Evolutionary conservation across 73 alveolate genomes (phyloP), one percentile per base, ranked within the genome.

Genomic region (Breviolum minutum): DNA sequence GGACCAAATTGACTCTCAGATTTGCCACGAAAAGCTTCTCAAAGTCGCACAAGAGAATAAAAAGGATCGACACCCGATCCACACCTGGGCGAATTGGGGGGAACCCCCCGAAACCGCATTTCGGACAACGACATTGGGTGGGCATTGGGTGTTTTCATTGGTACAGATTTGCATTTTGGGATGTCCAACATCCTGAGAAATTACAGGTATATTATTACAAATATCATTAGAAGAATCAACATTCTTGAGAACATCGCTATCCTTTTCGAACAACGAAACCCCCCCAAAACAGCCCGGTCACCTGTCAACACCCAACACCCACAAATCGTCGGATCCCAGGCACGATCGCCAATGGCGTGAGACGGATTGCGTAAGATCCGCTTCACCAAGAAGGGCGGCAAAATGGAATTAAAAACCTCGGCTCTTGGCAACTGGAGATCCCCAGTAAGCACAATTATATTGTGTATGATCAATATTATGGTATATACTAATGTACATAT

Each of bases 11-110:
- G 54, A 40, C 54, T 40, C 54, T 40, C 54, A 40, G 54, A 40
- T 0, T 40, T 40, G 54, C 54, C 54, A 40, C 54, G 0, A 40
- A 40, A 40, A 40, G 54, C 54, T 63, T 68, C 30, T 89, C 98
- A 80, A 92, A 92, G 91, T 92, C 98, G 64, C 69, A 60, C 62
- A 92, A 66, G 30, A 92, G 66, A 84, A 92, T 74, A 90, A 92
- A 92, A 27, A 92, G 91, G 81, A 92, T 92, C 74, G 98, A 92
- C 10, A 74, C 98, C 19, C 98, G 98, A 54, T 92, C 98, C 91
- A 92, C 98, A n/a, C 98, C 98, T 89, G 20, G n/a, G n/a, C n/a
- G n/a, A n/a, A n/a, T n/a, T n/a, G n/a, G n/a, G n/a, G n/a, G n/a
- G n/a, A n/a, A n/a, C n/a, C n/a, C n/a, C n/a, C n/a, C n/a, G n/a